Percentiles rank a stretch among this genome's conserved stretches.
phyloP scores from a whole-genome alignment of 352 stramenopile species.

The Pythium monospermum region DNA sequence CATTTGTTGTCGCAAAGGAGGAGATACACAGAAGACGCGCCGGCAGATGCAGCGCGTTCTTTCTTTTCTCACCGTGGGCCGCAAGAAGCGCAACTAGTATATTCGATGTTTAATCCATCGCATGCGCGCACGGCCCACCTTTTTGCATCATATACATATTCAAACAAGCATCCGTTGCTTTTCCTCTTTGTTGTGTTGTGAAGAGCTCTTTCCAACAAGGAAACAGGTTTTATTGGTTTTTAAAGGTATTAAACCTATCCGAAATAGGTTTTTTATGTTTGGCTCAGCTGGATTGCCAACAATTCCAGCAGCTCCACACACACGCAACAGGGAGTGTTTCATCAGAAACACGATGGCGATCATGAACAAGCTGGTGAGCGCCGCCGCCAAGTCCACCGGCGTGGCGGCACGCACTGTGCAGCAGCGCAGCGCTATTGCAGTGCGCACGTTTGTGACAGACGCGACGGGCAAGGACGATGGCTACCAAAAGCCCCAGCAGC shows the following conservation, averaged over 20 bases:
- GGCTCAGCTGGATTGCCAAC: conserved; percentile 3
- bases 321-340: conserved; percentile 1
- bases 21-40: neutral
- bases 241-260: neutral
- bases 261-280: conserved; percentile 11
- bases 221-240: neutral
- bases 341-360: neutral
- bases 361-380: conserved; percentile 11
- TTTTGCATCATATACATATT: conserved; percentile 4
- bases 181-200: neutral
- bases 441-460: conserved; percentile 13
- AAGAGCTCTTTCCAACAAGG: neutral
- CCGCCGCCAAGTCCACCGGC: conserved; percentile 1
- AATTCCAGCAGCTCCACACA: neutral
- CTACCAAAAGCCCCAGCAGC: conserved; percentile 25
- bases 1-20: conserved; percentile 20
- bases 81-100: neutral
- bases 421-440: neutral
- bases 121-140: conserved; percentile 5
- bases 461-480: conserved; percentile 1
- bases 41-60: neutral
- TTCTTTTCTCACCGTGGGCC: neutral
- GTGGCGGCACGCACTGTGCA: conserved; percentile 3
- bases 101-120: too few relatives aligned
- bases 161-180: neutral